phyloP scores from a whole-genome alignment of 306 rosid species.

The Prosopis cineraria region DNA sequence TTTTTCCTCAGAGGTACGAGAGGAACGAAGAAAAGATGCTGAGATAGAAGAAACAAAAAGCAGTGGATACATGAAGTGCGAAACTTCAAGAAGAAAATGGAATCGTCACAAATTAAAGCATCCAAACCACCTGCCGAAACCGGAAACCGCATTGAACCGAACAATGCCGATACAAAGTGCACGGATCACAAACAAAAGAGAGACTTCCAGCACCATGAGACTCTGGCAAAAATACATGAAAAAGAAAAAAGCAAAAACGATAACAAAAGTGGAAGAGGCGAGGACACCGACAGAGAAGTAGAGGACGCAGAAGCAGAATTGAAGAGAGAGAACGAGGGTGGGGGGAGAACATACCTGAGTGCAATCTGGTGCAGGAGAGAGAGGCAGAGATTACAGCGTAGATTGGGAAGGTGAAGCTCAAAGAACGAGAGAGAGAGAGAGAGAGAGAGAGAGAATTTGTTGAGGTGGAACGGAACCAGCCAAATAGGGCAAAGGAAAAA shows the following conservation, averaged over 20 bases:
- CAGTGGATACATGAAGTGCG: not conserved
- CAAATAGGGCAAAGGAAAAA: not conserved
- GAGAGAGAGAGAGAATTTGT: not conserved
- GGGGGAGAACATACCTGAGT: not conserved
- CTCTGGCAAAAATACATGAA: not conserved
- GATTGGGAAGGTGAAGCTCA: constrained; percentile 15
- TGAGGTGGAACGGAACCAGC: not conserved
- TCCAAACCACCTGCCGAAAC: not conserved
- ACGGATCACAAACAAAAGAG: constrained; percentile 27
- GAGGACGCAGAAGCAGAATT: not conserved
- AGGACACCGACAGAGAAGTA: not conserved
- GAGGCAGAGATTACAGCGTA: not conserved
- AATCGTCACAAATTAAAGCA: not conserved
- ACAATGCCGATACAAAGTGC: constrained; percentile 34
- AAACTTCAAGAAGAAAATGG: not conserved
- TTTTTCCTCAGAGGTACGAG: not conserved
- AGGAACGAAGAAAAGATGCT: not conserved
- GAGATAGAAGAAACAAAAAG: not conserved
- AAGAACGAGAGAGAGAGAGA: not conserved
- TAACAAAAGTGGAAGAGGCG: not conserved
- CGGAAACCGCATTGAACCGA: not conserved
- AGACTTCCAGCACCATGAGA: not conserved
- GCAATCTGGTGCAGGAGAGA: not conserved
- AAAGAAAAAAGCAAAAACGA: not conserved
- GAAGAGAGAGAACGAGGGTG: not conserved